Conservation (phyloP, 176 grass and related monocot species). For the Zoysia pacifica region DNA sequence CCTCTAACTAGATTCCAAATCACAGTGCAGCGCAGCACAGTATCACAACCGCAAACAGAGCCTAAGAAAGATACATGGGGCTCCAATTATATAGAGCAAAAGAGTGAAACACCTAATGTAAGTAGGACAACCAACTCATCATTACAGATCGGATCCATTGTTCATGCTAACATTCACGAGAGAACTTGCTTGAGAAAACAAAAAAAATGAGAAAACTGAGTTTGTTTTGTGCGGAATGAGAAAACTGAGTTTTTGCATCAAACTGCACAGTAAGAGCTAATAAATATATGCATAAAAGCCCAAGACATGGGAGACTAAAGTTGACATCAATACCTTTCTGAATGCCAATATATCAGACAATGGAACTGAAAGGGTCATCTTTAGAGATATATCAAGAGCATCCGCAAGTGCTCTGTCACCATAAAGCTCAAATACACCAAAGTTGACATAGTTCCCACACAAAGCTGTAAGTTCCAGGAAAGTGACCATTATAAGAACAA, state of each 20-base stretch:
- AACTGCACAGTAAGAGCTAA: constrained; percentile 28
- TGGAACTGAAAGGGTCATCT: constrained; percentile 93
- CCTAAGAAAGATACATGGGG: constrained; percentile 10
- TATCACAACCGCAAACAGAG: no score
- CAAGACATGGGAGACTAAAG: constrained; percentile 7
- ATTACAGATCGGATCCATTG: background rate
- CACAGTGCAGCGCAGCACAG: no score
- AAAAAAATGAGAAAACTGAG: constrained; percentile 5
- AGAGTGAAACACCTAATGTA: background rate
- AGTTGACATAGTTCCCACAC: constrained; percentile 96
- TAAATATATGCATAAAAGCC: constrained; percentile 19
- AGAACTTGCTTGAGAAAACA: background rate
- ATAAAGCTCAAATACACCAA: constrained; percentile 98
- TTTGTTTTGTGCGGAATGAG: background rate
- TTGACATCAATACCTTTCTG: constrained; percentile 65
- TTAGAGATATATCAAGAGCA: constrained; percentile 93
- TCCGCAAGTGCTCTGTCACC: constrained; percentile 93
- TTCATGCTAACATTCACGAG: constrained; percentile 9
- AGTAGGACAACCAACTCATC: constrained; percentile 3
- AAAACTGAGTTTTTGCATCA: background rate
- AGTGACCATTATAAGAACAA: constrained; percentile 30
- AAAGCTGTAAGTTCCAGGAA: constrained; percentile 64
- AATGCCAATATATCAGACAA: constrained; percentile 86
- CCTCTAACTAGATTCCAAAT: no score
- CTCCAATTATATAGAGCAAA: constrained; percentile 1